Evolutionary conservation across 2,329 filamentous ascomycete species (phyloP), one percentile per base, ranked within the genome.

Genomic region (Arthrobotrys sinensis): DNA sequence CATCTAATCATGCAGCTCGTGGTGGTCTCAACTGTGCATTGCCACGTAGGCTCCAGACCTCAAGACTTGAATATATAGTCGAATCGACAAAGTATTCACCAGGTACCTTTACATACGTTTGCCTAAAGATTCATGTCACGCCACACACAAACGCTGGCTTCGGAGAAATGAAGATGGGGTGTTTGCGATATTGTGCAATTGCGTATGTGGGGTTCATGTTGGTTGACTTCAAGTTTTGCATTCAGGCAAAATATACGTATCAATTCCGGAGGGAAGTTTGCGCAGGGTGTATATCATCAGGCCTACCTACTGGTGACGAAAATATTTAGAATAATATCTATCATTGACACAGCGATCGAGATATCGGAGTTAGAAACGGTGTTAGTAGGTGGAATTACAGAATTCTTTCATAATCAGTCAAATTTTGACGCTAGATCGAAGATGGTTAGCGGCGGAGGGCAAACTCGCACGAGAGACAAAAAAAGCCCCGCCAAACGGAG

Each of bases 21-120:
- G 36, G 11, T 43, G 36, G 4, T 43, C 34, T 60, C n/a, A 5
- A 60, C 34, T 7, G 52, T 38, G 52, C 52, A 38, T 24, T 60
- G 55, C 55, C 55, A 60, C 55, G 55, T 60, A 60, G 55, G 36
- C 28, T 40, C 19, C 11, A 24, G n/a, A 43, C 12, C 21, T 60
- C 19, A 10, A 8, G 1, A 11, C 10, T 34, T 12, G 55, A 21
- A n/a, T 24, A 24, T 24, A 38, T 38, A 16, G 16, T 60, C 55
- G 34, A 60, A 60, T 43, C 28, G 19, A 28, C 10, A 60, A 7
- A 4, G 1, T 12, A n/a, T n/a, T n/a, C 43, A 28, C 2, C 14
- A 2, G 8, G n/a, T 43, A 43, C 19, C 19, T 43, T n/a, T 28
- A 28, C 16, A 14, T 60, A 28, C 16, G 14, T 43, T 60, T 60